Conservation (phyloP, 345 rosid genomes). For the Crucihimalaya himalaica region DNA sequence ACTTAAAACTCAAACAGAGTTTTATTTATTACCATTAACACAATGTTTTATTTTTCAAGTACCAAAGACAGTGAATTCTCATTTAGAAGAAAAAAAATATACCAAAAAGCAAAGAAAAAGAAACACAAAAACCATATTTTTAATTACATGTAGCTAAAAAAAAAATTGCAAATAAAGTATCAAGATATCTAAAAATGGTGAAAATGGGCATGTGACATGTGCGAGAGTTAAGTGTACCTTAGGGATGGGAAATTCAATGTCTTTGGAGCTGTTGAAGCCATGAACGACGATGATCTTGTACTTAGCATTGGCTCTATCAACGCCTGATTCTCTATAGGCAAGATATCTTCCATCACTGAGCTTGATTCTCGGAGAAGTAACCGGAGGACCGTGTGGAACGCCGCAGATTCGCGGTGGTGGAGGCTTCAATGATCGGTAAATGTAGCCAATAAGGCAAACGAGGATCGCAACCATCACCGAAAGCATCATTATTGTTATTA, state of each 20-base stretch:
- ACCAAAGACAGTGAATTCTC: neutral
- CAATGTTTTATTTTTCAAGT: neutral
- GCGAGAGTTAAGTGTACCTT: constrained; percentile 43
- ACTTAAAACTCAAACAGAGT: neutral
- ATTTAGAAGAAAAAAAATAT: neutral
- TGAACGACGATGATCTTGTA: constrained; percentile 61
- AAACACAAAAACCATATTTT: neutral
- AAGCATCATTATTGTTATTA: constrained; percentile 49
- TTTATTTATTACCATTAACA: neutral
- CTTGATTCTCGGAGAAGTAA: constrained; percentile 69
- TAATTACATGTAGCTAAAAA: neutral
- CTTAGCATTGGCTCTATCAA: constrained; percentile 61
- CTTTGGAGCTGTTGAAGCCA: constrained; percentile 73
- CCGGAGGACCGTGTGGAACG: constrained; percentile 59
- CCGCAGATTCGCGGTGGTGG: constrained; percentile 81
- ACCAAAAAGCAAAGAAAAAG: neutral
- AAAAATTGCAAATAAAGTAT: neutral
- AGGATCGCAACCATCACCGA: constrained; percentile 49
- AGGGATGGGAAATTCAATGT: constrained; percentile 50
- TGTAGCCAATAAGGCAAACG: constrained; percentile 57
- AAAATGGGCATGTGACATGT: neutral
- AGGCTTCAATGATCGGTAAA: constrained; percentile 58
- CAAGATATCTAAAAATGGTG: neutral
- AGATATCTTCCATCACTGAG: constrained; percentile 79
- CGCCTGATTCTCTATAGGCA: constrained; percentile 75